Percentiles rank a stretch among this genome's conserved stretches.
These are phyloP conservation scores for Trichoderma hamatum DNA, from an alignment of 2,329 filamentous ascomycete genomes.

Conservation along the genomic window DNA sequence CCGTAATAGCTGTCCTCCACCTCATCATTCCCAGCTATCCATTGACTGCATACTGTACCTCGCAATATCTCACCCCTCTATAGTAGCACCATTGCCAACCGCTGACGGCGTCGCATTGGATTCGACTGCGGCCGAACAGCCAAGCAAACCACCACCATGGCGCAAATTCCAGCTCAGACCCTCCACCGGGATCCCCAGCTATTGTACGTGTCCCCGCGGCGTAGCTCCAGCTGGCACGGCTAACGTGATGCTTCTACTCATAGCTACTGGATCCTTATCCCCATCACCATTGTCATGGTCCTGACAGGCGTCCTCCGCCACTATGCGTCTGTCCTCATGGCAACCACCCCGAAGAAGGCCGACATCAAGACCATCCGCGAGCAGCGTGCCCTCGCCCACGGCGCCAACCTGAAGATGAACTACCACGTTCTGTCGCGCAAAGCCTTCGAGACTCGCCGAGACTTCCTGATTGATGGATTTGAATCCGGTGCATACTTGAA, in stretches of 20 bases:
- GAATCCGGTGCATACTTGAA: conserved; percentile 88
- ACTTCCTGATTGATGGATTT: conserved; percentile 77
- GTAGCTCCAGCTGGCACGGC: conserved; percentile 27
- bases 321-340: conserved; percentile 92
- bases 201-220: conserved; percentile 66
- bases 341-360: conserved; percentile 79
- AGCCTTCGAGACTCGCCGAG: conserved; percentile 79
- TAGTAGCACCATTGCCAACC: conserved; percentile 10
- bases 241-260: conserved; percentile 29
- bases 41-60: background rate
- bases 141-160: conserved; percentile 68
- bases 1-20: conserved; percentile 22
- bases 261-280: conserved; percentile 98
- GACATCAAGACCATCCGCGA: conserved; percentile 78
- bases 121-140: background rate
- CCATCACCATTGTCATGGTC: conserved; percentile 97
- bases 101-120: background rate
- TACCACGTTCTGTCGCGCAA: conserved; percentile 75
- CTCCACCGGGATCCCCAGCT: conserved; percentile 98
- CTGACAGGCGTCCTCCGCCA: conserved; percentile 94
- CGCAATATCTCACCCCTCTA: background rate
- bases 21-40: conserved; percentile 1
- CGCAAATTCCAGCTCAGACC: conserved; percentile 83
- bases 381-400: conserved; percentile 81
- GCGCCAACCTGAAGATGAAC: conserved; percentile 82